Base-by-base conservation (phyloP, 2,329 filamentous ascomycete genomes). In the Epichloe gansuensis region DNA sequence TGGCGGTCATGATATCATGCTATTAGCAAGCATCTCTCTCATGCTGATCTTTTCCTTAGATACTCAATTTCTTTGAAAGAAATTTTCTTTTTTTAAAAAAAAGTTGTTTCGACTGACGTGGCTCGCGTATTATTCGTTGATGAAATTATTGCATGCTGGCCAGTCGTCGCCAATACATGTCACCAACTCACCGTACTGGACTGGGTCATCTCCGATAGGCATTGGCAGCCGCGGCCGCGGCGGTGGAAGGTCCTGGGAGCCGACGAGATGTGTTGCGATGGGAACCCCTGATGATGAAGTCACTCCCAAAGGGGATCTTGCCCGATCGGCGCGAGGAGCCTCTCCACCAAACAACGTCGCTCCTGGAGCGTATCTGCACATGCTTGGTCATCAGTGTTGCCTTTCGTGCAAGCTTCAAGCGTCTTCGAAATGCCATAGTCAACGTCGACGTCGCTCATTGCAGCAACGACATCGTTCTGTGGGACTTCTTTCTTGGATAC, bases 361-460 rank as follows among this genome's bases (percentile, higher is more conserved):
- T 74, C 70, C 23, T 62, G 59, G 17, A 74, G 61, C 3, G 72
- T 69, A 2, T 62, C 62, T 3, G 65, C 61, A 49, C 70, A 74
- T 38, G 70, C 67, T 38, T 60, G 59, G 13, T 65, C 68, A 54
- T 71, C 72, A 39, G 65, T 65, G 55, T 65, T 71, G 7, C 65
- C 69, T 8, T 65, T 62, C n/a, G 56, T 58, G 15, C 66, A 64
- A 54, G 74, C 72, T 37, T 62, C 60, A 17, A 71, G 64, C 51
- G 76, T 72, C n/a, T 67, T 62, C 11, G 66, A 61, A 47, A 71
- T 67, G 44, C 70, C 72, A 54, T 72, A 74, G 17, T 21, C 17
- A 2, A 21, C 17, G 2, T 62, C 58, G 21, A 76, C 64, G 42
- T 70, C 67, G 46, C 61, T 45, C 55, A 53, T 56, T 7, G 58